A percentile compares a stretch with the other conserved stretches of the same genome.
These are phyloP conservation scores for Brassica cretica DNA, from an alignment of 345 rosid species.

Conservation along the genomic window DNA sequence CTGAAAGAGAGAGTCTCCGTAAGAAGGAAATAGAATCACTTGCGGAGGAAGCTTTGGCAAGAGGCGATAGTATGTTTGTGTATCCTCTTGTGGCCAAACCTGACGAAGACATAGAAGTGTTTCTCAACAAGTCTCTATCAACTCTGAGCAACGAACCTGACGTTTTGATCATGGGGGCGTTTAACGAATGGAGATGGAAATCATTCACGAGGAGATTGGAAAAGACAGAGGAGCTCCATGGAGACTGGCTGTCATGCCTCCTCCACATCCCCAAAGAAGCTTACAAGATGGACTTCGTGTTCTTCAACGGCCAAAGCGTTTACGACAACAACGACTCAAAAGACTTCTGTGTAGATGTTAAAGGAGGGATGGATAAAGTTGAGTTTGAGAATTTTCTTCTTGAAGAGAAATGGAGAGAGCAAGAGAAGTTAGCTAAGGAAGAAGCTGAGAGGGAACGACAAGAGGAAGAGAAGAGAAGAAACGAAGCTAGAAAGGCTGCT, in stretches of 20 bases:
- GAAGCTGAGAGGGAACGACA: slow-evolving; percentile 73
- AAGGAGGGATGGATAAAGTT: slow-evolving; percentile 68
- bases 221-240: slow-evolving; percentile 54
- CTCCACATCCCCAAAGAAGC: slow-evolving; percentile 86
- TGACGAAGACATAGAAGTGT: slow-evolving; percentile 71
- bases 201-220: slow-evolving; percentile 69
- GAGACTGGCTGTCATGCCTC: slow-evolving; percentile 91
- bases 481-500: slow-evolving; percentile 71
- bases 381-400: slow-evolving; percentile 85
- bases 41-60: slow-evolving; percentile 52
- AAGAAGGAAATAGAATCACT: slow-evolving; percentile 60
- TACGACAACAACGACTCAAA: slow-evolving; percentile 75
- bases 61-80: slow-evolving; percentile 60
- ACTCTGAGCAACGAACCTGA: slow-evolving; percentile 59
- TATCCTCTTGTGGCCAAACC: slow-evolving; percentile 63
- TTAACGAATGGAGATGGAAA: slow-evolving; percentile 92
- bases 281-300: slow-evolving; percentile 85
- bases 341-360: slow-evolving; percentile 69
- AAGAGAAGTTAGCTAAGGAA: slow-evolving; percentile 71
- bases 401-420: slow-evolving; percentile 79
- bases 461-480: slow-evolving; percentile 72
- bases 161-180: slow-evolving; percentile 81
- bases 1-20: slow-evolving; percentile 48
- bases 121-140: slow-evolving; percentile 65
- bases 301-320: slow-evolving; percentile 69